Conservation (phyloP, 441 rosid genomes). For the Bocquillonia castaneifolia region DNA sequence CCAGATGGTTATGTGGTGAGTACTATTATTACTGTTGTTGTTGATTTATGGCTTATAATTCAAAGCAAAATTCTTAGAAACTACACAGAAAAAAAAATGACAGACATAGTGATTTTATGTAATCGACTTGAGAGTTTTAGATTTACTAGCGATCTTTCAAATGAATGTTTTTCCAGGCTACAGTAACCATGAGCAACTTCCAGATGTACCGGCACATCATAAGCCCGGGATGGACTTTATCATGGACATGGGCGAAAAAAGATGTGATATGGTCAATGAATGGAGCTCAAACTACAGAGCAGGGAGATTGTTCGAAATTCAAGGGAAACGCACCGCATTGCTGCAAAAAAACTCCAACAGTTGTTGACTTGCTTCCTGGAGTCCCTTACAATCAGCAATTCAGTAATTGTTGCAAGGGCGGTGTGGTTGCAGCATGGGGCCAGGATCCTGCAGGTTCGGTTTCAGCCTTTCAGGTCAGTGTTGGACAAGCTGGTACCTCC, state of each 20-base stretch:
- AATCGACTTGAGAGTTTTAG: too few relatives aligned
- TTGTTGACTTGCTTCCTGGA: slow-evolving; percentile 82
- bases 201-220: slow-evolving; percentile 77
- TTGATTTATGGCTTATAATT: neutral
- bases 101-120: neutral
- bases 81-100: neutral
- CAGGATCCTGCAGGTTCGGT: slow-evolving; percentile 69
- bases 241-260: slow-evolving; percentile 93
- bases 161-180: slow-evolving; percentile 37
- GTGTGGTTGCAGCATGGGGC: slow-evolving; percentile 76
- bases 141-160: neutral
- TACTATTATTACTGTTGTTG: neutral
- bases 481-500: slow-evolving; percentile 69
- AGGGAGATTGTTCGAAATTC: slow-evolving; percentile 95
- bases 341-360: slow-evolving; percentile 73
- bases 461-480: slow-evolving; percentile 75
- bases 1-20: slow-evolving; percentile 65
- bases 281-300: slow-evolving; percentile 88
- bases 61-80: neutral
- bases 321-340: slow-evolving; percentile 75
- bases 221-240: slow-evolving; percentile 80
- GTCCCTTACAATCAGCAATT: slow-evolving; percentile 81
- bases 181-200: slow-evolving; percentile 72
- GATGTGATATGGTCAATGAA: slow-evolving; percentile 86
- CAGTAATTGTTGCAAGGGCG: slow-evolving; percentile 87